A percentile compares a stretch with the other conserved stretches of the same genome.
Evolutionary conservation across 2,329 filamentous ascomycete species (phyloP).

Genomic region (Emmonsia crescens): DNA sequence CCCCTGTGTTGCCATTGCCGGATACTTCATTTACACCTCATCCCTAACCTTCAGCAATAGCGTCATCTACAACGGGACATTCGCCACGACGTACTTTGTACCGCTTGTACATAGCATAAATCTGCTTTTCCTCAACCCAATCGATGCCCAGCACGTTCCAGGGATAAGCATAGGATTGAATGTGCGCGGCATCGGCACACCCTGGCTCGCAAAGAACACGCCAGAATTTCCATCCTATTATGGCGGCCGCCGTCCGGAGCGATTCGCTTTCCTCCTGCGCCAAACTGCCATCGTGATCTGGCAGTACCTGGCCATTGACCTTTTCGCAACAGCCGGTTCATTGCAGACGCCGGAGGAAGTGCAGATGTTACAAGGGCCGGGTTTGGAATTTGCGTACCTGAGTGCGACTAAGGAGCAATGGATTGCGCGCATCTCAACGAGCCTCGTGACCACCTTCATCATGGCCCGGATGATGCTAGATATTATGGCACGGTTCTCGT

Average conservation of each 20-base stretch:
- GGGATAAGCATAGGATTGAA: conserved; percentile 1
- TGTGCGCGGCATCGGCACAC: conserved; percentile 15
- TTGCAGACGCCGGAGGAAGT: not conserved
- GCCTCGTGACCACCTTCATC: conserved; percentile 3
- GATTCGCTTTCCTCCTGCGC: conserved; percentile 13
- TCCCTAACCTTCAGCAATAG: not conserved
- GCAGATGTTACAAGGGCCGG: conserved; percentile 2
- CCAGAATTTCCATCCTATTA: conserved; percentile 13
- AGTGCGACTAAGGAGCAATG: conserved; percentile 9
- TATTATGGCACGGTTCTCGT: not conserved
- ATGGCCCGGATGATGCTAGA: not conserved
- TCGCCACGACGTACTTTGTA: not conserved
- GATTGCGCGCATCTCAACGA: conserved; percentile 8
- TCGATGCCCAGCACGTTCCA: not conserved
- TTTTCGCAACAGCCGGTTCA: not conserved
- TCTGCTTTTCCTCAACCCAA: not conserved
- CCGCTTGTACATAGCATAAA: not conserved
- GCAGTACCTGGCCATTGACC: conserved; percentile 16
- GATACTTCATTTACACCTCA: not conserved
- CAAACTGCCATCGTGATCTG: conserved; percentile 15
- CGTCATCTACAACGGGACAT: not conserved
- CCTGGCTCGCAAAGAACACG: conserved; percentile 16
- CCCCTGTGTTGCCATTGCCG: not conserved
- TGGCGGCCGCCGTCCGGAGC: not conserved
- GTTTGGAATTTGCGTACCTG: not conserved